phyloP scores from a whole-genome alignment of 192 early-diverging fungal species.

The Coemansia sp. region DNA sequence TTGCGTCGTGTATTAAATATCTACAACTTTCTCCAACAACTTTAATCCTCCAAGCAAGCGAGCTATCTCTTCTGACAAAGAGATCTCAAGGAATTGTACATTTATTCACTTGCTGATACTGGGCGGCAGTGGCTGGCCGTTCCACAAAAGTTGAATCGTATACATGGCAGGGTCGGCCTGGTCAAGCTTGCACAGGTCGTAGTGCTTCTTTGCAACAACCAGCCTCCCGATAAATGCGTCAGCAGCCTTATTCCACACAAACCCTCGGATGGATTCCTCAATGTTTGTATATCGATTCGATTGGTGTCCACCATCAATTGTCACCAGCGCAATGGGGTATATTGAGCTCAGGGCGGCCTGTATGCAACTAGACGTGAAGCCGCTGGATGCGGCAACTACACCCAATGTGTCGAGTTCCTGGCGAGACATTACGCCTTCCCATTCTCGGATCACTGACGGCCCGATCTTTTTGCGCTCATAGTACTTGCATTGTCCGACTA shows the following conservation, averaged over 20 bases:
- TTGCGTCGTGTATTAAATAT: background rate
- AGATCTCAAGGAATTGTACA: background rate
- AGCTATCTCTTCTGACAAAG: background rate
- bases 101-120: background rate
- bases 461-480: constrained; percentile 53
- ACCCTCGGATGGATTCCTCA: constrained; percentile 28
- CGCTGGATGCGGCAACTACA: constrained; percentile 37
- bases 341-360: constrained; percentile 39
- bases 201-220: constrained; percentile 47
- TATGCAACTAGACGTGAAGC: constrained; percentile 36
- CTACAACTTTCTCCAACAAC: background rate
- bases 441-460: constrained; percentile 47
- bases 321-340: constrained; percentile 44
- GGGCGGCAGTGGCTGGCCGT: constrained; percentile 33
- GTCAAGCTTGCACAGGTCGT: constrained; percentile 30
- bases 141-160: constrained; percentile 50
- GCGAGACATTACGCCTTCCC: constrained; percentile 54
- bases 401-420: constrained; percentile 44
- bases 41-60: background rate
- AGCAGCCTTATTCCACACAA: constrained; percentile 53
- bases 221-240: constrained; percentile 41
- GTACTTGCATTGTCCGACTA: constrained; percentile 51
- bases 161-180: constrained; percentile 34
- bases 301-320: constrained; percentile 15
- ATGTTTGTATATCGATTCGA: background rate